A percentile compares a stretch with the other conserved stretches of the same genome.
Conservation (phyloP, 176 grass and related monocot genomes). For the Avena insularis region DNA sequence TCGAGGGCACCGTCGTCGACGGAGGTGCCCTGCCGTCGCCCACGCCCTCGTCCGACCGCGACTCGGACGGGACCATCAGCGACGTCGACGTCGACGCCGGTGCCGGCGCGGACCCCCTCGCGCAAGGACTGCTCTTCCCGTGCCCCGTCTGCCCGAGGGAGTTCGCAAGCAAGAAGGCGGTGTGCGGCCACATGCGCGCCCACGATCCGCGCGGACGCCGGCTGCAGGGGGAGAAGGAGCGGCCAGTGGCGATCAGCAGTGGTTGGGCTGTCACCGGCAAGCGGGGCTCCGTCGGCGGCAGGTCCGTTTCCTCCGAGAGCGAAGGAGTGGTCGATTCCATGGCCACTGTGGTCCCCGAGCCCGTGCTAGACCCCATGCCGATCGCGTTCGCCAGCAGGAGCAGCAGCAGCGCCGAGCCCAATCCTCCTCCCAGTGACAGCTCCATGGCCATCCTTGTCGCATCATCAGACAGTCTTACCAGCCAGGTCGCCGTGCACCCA, state of each 20-base stretch:
- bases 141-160: conserved; percentile 25
- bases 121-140: background rate
- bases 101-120: background rate
- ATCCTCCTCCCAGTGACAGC: background rate
- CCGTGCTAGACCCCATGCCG: background rate
- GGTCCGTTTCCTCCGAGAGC: background rate
- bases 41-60: background rate
- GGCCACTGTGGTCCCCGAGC: background rate
- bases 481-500: background rate
- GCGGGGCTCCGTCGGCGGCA: background rate
- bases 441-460: background rate
- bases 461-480: background rate
- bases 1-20: background rate
- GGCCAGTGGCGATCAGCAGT: background rate
- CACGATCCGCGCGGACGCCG: background rate
- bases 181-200: conserved; percentile 46
- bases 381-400: background rate
- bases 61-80: conserved; percentile 14
- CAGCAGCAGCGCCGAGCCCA: background rate
- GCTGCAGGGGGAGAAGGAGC: too few relatives aligned
- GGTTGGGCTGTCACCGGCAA: conserved; percentile 32
- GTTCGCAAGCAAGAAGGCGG: conserved; percentile 25
- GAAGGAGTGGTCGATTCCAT: background rate
- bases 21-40: background rate
- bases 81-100: background rate